Evolutionary conservation across 148 eudicot genomes (phyloP).

Genomic region (Chenopodium album): DNA sequence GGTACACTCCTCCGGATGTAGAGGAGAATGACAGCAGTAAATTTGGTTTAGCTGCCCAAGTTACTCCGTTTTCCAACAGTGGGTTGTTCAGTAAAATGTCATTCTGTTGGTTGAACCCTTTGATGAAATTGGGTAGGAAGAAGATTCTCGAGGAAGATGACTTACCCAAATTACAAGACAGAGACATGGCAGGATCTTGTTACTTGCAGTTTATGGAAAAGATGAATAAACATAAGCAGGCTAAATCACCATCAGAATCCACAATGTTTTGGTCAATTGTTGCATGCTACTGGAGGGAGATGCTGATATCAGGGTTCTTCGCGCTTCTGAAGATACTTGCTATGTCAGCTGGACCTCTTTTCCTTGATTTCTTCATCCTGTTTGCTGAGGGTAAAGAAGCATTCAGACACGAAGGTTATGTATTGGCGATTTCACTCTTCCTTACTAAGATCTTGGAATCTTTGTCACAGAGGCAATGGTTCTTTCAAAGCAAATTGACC

Average conservation of each 20-base stretch:
- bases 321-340: slow-evolving; percentile 65
- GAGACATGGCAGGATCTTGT: slow-evolving; percentile 64
- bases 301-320: slow-evolving; percentile 68
- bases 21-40: slow-evolving; percentile 27
- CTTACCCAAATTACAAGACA: slow-evolving; percentile 49
- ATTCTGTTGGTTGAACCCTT: slow-evolving; percentile 74
- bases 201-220: slow-evolving; percentile 42
- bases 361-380: slow-evolving; percentile 73
- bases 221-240: slow-evolving; percentile 35
- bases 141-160: slow-evolving; percentile 61
- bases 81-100: slow-evolving; percentile 48
- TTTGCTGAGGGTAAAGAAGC: slow-evolving; percentile 74
- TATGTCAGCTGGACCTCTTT: slow-evolving; percentile 72
- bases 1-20: slow-evolving; percentile 41
- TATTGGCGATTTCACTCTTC: slow-evolving; percentile 61
- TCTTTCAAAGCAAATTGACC: slow-evolving; percentile 49
- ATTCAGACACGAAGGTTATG: slow-evolving; percentile 57
- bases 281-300: slow-evolving; percentile 63
- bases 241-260: slow-evolving; percentile 36
- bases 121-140: slow-evolving; percentile 65
- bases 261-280: slow-evolving; percentile 58
- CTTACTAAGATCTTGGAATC: slow-evolving; percentile 64
- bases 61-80: slow-evolving; percentile 51
- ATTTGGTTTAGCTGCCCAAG: slow-evolving; percentile 24
- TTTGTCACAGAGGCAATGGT: slow-evolving; percentile 79